Base-by-base conservation (phyloP, 163 green algal species). In the Coccomyxa subellipsoidea region DNA sequence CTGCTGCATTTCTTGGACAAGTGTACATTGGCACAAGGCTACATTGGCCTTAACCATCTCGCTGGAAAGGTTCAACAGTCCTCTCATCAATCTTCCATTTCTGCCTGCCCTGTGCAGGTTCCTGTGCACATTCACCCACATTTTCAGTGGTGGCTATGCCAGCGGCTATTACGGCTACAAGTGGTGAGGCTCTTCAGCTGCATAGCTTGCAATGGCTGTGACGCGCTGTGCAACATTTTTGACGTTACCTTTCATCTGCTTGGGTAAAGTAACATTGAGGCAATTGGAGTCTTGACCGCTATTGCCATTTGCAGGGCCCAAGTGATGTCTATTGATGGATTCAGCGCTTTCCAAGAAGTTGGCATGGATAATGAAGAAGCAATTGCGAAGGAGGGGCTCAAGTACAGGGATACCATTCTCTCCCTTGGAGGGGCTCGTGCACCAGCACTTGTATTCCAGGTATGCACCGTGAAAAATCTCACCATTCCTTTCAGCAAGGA, bases 321-420 rank as follows among this genome's bases (percentile, higher is more conserved):
- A 23, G 93, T 97, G 81, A 89, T 99, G 71, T 96, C 89, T 9
- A 95, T 96, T 0, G 96, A 99, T 83, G 96, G 96, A 0, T 99
- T 98, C 85, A 87, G 82, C 8, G 96, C 96, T 0, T 99, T 99
- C 89, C 95, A 99, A 91, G 96, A 99, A 77, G 93, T 90, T 2
- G 91, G 94, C 0, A 82, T 97, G 15, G 88, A 95, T 2, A 86
- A 96, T 82, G 89, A 95, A 79, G 59, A 32, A 34, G 84, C 84
- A 21, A 87, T 97, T 31, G 69, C 85, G 53, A 82, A 88, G 38
- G 97, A 88, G 12, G 96, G 96, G 15, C 84, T 85, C 10, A 85
- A 90, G 38, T 98, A 98, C 88, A 80, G 90, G 29, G 94, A 98
- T 81, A 99, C 96, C 1, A 93, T 98, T 40, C 87, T 98, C 39